Percentiles rank a stretch among this genome's conserved stretches.
Evolutionary conservation across 371 early-diverging fungal genomes (phyloP).

Genomic region (Mucor irregularis): DNA sequence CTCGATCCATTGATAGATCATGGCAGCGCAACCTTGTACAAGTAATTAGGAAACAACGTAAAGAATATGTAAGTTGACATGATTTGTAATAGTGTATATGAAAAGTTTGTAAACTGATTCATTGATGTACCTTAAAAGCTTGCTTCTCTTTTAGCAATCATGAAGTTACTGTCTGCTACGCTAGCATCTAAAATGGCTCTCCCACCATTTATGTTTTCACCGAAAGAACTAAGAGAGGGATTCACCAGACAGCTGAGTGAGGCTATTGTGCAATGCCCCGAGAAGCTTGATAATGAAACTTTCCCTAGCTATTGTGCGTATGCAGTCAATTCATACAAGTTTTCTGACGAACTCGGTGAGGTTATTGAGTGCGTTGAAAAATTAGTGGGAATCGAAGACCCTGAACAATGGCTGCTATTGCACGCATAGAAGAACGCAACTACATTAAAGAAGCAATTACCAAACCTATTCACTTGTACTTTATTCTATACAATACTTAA

Average conservation of each 20-base stretch:
- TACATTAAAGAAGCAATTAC: too few species aligned
- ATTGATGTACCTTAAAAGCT: constrained; percentile 31
- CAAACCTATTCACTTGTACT: too few species aligned
- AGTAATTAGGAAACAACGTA: constrained; percentile 28
- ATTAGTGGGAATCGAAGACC: constrained; percentile 45
- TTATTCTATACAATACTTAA: too few species aligned
- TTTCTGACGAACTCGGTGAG: constrained; percentile 29
- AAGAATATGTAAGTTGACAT: constrained; percentile 37
- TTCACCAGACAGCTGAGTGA: constrained; percentile 17
- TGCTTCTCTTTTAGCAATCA: constrained; percentile 35
- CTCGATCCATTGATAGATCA: constrained; percentile 14
- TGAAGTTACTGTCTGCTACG: constrained; percentile 44
- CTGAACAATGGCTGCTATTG: constrained; percentile 38
- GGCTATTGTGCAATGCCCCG: constrained; percentile 13
- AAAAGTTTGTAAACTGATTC: not conserved
- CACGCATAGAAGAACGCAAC: too few species aligned
- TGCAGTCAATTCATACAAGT: constrained; percentile 31
- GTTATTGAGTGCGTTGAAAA: constrained; percentile 30
- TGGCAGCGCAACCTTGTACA: constrained; percentile 29
- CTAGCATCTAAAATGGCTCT: constrained; percentile 44
- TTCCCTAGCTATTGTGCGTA: constrained; percentile 39
- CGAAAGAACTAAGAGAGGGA: constrained; percentile 23
- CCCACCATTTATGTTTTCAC: constrained; percentile 42
- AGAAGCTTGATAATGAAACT: constrained; percentile 26
- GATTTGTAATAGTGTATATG: not conserved